Percentiles rank a stretch among this genome's conserved stretches.
phyloP scores from a whole-genome alignment of 805 yeast species.

The Wickerhamiella kurtzmanii region DNA sequence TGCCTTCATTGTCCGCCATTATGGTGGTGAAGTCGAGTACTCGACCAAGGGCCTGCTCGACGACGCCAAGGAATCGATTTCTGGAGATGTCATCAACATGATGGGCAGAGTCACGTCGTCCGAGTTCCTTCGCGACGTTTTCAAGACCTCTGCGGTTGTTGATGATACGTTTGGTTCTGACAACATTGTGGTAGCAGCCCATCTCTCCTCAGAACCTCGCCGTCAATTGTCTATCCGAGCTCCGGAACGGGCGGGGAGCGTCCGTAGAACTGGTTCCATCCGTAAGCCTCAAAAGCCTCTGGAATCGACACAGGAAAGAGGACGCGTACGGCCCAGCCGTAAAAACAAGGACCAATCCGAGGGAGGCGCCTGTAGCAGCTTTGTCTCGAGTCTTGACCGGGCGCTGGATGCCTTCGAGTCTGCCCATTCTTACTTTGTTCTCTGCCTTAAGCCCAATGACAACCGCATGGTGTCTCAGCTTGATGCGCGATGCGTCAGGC shows the following conservation, averaged over 20 bases:
- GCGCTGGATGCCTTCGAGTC: constrained; percentile 28
- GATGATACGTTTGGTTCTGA: constrained; percentile 22
- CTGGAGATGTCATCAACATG: constrained; percentile 29
- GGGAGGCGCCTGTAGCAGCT: constrained; percentile 5
- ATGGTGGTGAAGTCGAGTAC: constrained; percentile 47
- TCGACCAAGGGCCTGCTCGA: constrained; percentile 37
- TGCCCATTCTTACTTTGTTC: constrained; percentile 29
- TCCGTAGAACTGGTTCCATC: constrained; percentile 14
- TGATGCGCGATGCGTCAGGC: constrained; percentile 32
- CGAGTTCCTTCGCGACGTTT: constrained; percentile 25
- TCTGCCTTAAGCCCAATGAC: constrained; percentile 32
- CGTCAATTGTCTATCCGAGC: constrained; percentile 27
- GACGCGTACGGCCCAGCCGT: constrained; percentile 4
- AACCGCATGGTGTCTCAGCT: constrained; percentile 26
- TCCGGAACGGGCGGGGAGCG: constrained; percentile 8
- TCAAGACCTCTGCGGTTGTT: constrained; percentile 27
- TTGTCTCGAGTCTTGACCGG: constrained; percentile 23
- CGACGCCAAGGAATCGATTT: constrained; percentile 38
- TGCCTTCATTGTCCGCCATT: constrained; percentile 42
- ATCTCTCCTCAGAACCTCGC: constrained; percentile 28
- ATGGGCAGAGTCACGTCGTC: constrained; percentile 29
- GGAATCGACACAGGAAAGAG: constrained; percentile 1
- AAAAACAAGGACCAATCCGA: background rate
- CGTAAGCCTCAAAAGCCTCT: constrained; percentile 9
- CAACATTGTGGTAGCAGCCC: constrained; percentile 27